Evolutionary conservation across 2,329 filamentous ascomycete species (phyloP).

Genomic region (Xylaria polymorpha): DNA sequence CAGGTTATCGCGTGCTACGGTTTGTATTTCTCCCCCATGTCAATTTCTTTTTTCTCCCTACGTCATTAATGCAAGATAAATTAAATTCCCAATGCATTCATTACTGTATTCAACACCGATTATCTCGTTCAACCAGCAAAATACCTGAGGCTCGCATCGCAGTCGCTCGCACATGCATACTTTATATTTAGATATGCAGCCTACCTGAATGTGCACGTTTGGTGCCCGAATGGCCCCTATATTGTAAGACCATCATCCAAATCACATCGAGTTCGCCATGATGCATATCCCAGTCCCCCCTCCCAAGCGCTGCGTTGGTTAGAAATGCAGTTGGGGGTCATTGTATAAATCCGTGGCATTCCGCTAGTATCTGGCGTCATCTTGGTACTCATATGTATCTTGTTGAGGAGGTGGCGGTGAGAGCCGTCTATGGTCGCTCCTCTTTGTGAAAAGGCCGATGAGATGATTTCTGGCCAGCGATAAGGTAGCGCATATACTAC

Average conservation of each 20-base stretch:
- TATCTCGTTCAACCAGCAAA: neutral
- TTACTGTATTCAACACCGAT: neutral
- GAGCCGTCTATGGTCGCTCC: constrained; percentile 3
- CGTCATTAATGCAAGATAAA: neutral
- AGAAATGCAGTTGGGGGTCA: neutral
- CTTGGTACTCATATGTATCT: constrained; percentile 4
- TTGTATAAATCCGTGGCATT: neutral
- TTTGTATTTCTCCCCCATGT: neutral
- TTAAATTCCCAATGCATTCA: neutral
- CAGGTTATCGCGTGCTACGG: neutral
- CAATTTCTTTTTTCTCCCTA: neutral
- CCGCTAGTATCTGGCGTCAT: neutral
- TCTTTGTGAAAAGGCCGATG: constrained; percentile 6
- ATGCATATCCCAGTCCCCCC: neutral
- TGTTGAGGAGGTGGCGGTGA: constrained; percentile 9
- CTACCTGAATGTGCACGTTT: neutral
- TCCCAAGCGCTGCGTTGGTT: neutral
- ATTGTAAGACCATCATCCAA: neutral
- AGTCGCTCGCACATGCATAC: neutral
- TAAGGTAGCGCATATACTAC: neutral
- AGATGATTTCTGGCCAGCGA: neutral
- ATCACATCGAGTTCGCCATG: neutral
- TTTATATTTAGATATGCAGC: neutral
- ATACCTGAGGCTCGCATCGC: neutral
- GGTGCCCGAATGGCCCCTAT: neutral